Base-by-base conservation (phyloP, 805 yeast genomes). In the Cyberlindnera petersonii region DNA sequence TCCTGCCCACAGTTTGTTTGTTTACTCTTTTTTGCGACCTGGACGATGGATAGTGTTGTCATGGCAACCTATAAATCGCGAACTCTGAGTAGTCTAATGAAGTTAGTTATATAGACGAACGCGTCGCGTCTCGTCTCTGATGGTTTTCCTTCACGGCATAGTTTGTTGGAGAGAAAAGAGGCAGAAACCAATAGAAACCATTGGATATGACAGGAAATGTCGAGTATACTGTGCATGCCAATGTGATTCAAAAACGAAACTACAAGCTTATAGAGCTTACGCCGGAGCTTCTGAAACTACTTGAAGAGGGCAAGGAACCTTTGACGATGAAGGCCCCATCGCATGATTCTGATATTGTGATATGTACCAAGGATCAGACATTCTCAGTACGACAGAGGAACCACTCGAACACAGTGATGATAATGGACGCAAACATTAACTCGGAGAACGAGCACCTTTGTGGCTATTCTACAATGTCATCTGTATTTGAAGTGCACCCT, bases 331-430 rank as follows among this genome's bases (percentile, higher is more conserved):
- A 55, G 46, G 66, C 60, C 5, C 48, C 54, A 27, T 62, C 50
- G 19, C 49, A 40, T 2, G 53, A 53, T 3, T 46, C 64, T 4
- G 72, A 69, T 31, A 74, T 85, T 8, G 86, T 77, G 22, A 57
- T 87, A 13, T 82, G 89, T 42, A 74, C 91, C 1, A 49, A 61
- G 4, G 47, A 61, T 21, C 59, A 67, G 35, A 83, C 95, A 0
- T 88, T 76, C 74, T 66, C 68, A 31, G 50, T 88, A 14, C 69
- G 86, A 37, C 89, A 83, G 52, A 81, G 84, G 66, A 86, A 86
- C 55, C 97, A 91, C 59, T 84, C 96, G 7, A 88, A 91, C 58
- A 74, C 91, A 5, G 79, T 85, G n/a, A 57, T 87, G 48, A 44
- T 88, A 17, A 55, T 76, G 56, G 58, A 58, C 18, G n/a, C n/a